A percentile compares a stretch with the other conserved stretches of the same genome.
phyloP scores from a whole-genome alignment of 2,329 filamentous ascomycete species.

The Grosmannia huntii region DNA sequence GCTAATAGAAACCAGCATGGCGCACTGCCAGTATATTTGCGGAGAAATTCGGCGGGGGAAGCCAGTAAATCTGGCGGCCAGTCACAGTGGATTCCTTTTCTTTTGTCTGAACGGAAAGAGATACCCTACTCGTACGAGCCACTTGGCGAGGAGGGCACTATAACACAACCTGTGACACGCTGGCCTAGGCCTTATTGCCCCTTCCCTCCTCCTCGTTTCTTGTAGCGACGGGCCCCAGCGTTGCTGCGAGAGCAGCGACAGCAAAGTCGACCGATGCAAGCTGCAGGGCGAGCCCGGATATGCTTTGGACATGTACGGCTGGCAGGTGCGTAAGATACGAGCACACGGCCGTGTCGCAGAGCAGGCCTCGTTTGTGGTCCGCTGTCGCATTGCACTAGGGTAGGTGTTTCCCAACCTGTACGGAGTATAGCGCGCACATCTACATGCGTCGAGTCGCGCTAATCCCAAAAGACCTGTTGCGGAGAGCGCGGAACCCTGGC shows the following conservation, averaged over 20 bases:
- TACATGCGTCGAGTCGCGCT: not conserved
- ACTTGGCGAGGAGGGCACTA: not conserved
- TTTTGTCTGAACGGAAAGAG: not conserved
- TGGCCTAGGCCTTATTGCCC: not conserved
- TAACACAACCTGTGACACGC: not conserved
- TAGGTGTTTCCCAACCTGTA: not conserved
- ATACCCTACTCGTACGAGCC: not conserved
- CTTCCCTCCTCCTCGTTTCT: no score
- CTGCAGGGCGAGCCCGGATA: no score
- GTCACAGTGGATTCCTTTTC: not conserved
- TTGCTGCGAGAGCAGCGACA: not conserved
- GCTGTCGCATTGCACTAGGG: not conserved
- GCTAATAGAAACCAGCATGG: not conserved
- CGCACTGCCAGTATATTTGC: constrained; percentile 2
- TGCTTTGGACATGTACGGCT: no score
- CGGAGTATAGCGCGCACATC: not conserved
- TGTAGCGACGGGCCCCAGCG: not conserved
- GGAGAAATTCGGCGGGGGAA: constrained; percentile 10
- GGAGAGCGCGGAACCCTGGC: not conserved
- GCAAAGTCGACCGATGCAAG: no score
- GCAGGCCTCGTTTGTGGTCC: not conserved
- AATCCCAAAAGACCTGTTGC: not conserved
- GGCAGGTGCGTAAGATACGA: no score
- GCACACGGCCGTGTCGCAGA: not conserved
- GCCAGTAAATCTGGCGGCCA: not conserved